Evolutionary conservation across 1,284 basidiomycete species (phyloP).

Genomic region (Trametes sp.): DNA sequence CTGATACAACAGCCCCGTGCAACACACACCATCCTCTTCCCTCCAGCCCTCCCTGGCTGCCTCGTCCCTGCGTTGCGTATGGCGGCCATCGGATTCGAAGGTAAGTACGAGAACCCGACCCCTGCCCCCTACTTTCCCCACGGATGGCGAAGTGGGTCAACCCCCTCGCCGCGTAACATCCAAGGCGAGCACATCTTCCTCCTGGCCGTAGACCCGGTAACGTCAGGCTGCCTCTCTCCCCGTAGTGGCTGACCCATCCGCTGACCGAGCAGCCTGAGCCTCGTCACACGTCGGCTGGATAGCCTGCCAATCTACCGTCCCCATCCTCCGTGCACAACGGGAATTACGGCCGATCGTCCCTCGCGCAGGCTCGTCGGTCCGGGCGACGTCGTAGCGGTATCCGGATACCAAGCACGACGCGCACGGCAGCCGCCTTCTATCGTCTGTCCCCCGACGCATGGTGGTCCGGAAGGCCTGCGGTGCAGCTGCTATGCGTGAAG

Average conservation of each 20-base stretch:
- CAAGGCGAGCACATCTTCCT: background rate
- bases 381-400: background rate
- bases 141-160: too few species aligned
- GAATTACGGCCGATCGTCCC: background rate
- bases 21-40: too few species aligned
- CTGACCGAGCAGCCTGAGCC: background rate
- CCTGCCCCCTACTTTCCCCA: background rate
- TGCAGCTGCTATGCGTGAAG: constrained; percentile 7
- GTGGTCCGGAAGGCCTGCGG: background rate
- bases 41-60: background rate
- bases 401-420: background rate
- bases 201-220: background rate
- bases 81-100: too few species aligned
- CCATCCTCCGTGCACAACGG: background rate
- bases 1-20: too few species aligned
- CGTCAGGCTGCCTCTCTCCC: background rate
- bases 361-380: background rate
- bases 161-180: background rate
- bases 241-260: background rate
- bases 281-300: background rate
- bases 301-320: background rate
- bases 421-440: background rate
- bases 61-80: background rate
- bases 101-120: too few species aligned
- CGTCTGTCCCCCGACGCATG: background rate